Evolutionary conservation across 192 early-diverging fungal genomes (phyloP), one percentile per base, ranked within the genome.

Genomic region (Backusella sp.): DNA sequence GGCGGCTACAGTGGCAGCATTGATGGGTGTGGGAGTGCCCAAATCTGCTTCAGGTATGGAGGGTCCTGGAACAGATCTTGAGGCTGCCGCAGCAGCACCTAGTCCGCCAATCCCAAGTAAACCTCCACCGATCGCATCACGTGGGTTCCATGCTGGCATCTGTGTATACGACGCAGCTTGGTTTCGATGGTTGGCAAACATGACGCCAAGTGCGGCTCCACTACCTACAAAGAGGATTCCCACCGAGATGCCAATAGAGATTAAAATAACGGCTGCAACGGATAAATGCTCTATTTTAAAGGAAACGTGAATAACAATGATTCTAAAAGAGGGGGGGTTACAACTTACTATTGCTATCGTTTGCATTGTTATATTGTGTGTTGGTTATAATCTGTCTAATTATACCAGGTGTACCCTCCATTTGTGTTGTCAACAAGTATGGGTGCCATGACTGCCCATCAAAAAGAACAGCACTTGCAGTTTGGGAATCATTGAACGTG

Each of bases 241-340:
- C 19, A 92, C 78, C 8, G 92, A 89, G 23, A 91, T 90, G 15
- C 86, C 91, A 26, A 90, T 82, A 36, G 92, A 89, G 68, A 92
- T 88, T 6, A 92, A 77, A 42, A 94, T 90, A 3, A 94, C 90
- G 37, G 90, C 77, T 4, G 90, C 87, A 0, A 88, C 76, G 0
- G 92, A 68, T 14, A 85, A 73, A 39, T 76, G 78, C 30, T 72
- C 83, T 80, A 62, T 52, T 49, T 49, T 7, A 4, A 35, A 41
- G 32, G 12, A 69, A 70, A 67, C 19, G 41, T 34, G 3, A 23
- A 70, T 72, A 52, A 52, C 15, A 30, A 56, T 26, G 21, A 17
- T n/a, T 44, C 4, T 44, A 44, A 11, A 4, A 3, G 17, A 44
- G 3, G 4, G 12, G 12, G 14, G 23, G 21, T 35, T 37, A 73